phyloP scores from a whole-genome alignment of 345 rosid genomes.

The Eucalyptus microcorys region DNA sequence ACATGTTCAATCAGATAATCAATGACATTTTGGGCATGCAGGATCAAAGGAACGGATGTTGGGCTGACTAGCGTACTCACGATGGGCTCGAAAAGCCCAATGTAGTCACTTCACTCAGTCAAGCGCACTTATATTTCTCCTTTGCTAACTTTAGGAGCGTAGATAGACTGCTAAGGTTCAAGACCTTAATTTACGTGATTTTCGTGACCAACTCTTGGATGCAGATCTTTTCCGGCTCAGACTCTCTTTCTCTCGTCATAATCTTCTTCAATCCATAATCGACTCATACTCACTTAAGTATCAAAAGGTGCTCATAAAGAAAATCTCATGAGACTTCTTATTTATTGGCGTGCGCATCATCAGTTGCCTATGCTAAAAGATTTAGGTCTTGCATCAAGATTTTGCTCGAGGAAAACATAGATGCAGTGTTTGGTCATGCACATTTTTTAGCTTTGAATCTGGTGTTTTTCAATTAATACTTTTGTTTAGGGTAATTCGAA shows the following conservation, averaged over 20 bases:
- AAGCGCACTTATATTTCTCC: neutral
- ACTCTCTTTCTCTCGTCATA: neutral
- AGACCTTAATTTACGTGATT: neutral
- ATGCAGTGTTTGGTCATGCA: neutral
- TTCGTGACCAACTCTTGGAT: neutral
- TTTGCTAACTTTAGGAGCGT: neutral
- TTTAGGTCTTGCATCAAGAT: neutral
- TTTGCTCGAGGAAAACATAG: neutral
- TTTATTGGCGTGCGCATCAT: neutral
- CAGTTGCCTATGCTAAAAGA: neutral
- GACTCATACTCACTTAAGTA: neutral
- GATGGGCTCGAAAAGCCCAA: neutral
- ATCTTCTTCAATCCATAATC: neutral
- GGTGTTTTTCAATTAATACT: neutral
- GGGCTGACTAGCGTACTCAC: neutral
- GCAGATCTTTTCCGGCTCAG: neutral
- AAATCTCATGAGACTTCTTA: neutral
- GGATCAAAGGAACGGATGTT: neutral
- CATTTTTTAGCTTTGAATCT: neutral
- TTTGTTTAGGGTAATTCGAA: neutral
- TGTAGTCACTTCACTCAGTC: neutral
- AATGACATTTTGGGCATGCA: neutral
- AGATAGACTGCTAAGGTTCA: neutral
- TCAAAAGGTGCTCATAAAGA: neutral
- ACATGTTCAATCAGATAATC: neutral